Evolutionary conservation across 2,329 filamentous ascomycete genomes (phyloP).

Genomic region (Rachicladosporium sp.): DNA sequence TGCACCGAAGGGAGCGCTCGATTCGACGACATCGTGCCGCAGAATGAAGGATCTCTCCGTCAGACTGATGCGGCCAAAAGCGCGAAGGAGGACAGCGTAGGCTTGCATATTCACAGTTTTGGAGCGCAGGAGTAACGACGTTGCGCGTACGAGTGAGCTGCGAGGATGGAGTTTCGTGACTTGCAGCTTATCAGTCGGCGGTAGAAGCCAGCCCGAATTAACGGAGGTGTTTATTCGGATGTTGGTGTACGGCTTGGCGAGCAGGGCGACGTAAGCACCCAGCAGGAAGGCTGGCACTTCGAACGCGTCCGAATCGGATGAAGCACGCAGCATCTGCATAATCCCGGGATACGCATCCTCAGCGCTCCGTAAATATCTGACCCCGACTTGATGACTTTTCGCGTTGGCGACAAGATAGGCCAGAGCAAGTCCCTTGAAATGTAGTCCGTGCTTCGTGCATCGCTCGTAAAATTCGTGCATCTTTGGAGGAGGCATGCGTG

Average conservation of each 20-base stretch:
- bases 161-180: background rate
- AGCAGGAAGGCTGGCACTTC: constrained; percentile 29
- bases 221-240: too few species aligned
- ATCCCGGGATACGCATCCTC: constrained; percentile 7
- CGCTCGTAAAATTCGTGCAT: constrained; percentile 45
- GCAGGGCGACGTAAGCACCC: constrained; percentile 39
- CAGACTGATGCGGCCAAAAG: too few species aligned
- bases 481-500: constrained; percentile 48
- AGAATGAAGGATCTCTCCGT: background rate
- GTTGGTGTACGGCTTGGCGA: constrained; percentile 13
- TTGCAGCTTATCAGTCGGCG: too few species aligned
- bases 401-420: constrained; percentile 45
- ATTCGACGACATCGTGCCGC: background rate
- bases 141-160: background rate
- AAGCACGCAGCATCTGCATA: constrained; percentile 2
- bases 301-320: background rate
- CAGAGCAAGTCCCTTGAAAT: constrained; percentile 40
- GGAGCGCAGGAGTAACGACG: background rate
- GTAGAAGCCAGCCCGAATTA: constrained; percentile 4
- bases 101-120: background rate
- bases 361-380: constrained; percentile 33
- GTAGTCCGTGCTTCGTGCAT: constrained; percentile 42
- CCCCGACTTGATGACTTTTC: constrained; percentile 33
- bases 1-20: background rate
- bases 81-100: background rate